phyloP scores from a whole-genome alignment of 257 asterid species.

The Euphrasia confusa region DNA sequence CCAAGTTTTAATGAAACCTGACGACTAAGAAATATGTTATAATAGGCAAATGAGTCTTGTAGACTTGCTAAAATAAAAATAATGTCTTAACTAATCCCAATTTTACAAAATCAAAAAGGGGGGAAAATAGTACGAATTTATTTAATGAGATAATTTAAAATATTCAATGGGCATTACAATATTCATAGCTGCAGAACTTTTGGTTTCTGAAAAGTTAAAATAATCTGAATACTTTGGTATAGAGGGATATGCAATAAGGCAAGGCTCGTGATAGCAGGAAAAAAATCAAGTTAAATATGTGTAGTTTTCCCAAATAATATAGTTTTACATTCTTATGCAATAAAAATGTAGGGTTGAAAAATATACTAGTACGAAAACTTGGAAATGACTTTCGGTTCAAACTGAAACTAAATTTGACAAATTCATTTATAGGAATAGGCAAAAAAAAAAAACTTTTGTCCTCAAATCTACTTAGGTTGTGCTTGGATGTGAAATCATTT shows the following conservation, averaged over 20 bases:
- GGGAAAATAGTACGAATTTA: background rate
- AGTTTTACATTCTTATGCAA: background rate
- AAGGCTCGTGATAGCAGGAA: background rate
- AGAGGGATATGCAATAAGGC: no score
- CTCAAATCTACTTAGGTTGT: no score
- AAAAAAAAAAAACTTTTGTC: no score
- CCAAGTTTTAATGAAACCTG: background rate
- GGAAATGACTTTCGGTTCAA: conserved; percentile 7
- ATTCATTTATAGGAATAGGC: conserved; percentile 2
- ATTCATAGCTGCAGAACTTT: conserved; percentile 2
- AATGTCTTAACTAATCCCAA: background rate
- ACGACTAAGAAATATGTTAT: background rate
- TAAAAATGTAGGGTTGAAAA: conserved; percentile 1
- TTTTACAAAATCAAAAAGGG: no score
- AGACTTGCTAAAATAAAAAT: conserved; percentile 5
- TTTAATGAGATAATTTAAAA: background rate
- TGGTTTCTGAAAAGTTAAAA: background rate
- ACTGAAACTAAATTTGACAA: conserved; percentile 1
- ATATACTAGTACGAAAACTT: background rate
- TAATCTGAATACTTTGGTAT: background rate
- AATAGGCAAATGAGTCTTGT: background rate
- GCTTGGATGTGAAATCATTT: no score
- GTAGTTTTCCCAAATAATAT: background rate
- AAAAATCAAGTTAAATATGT: background rate
- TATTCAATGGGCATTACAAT: background rate